Evolutionary conservation across 75 land plant species (phyloP), one percentile per base, ranked within the genome.

Genomic region (Chamaecyparis obtusa): DNA sequence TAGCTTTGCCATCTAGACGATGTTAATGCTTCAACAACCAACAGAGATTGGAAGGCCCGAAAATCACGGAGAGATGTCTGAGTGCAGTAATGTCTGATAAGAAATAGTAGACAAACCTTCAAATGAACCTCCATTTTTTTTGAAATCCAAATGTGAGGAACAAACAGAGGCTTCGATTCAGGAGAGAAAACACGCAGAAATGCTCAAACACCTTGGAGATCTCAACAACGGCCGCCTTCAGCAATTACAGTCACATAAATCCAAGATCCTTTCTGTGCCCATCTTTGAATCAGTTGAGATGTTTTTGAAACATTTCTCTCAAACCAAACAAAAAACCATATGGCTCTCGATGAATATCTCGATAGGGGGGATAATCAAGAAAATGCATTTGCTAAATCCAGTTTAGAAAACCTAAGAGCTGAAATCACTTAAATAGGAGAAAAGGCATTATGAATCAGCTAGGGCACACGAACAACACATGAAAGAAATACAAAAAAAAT

Each of bases 291-390:
- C 95, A 51, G 84, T 90, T 67, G 87, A 91, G n/a, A 56, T 91
- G 5, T 95, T 95, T 85, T 91, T 95, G 43, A 33, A 86, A 35
- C 67, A 79, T n/a, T 95, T 97, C 90, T 84, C 92, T 30, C 86
- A 90, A n/a, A 75, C 85, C 75, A 93, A 90, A 49, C 89, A 37
- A 87, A 92, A 86, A 90, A 92, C 43, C 88, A 88, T 55, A 39
- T 89, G 33, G 19, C 54, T 35, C 39, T 91, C 76, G 84, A 84
- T n/a, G 86, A 72, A 3, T 36, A 83, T 83, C 87, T 84, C 21
- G 33, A 27, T 54, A 35, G 48, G 44, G 19, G 11, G 32, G 49
- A 60, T 9, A 2, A 37, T 85, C 44, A n/a, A n/a, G n/a, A n/a
- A n/a, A n/a, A n/a, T n/a, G n/a, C n/a, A n/a, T n/a, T n/a, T n/a